Percentiles rank a stretch among this genome's conserved stretches.
phyloP scores from a whole-genome alignment of 2,329 filamentous ascomycete genomes.

The Podosphaera leucotricha region DNA sequence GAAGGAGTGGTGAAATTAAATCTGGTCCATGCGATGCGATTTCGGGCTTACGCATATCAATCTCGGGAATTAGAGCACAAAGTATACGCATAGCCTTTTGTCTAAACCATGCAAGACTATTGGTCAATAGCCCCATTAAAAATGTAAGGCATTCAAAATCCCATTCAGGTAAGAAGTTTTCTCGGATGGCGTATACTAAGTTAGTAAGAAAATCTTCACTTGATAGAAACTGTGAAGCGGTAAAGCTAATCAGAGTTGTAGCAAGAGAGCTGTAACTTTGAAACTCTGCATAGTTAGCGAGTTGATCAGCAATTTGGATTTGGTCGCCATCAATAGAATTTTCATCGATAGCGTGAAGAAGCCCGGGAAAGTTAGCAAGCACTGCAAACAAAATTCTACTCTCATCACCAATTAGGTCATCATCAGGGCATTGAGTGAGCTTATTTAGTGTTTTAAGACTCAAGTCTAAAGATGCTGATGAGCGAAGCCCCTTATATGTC shows the following conservation, averaged over 20 bases:
- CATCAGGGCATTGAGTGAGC: slow-evolving; percentile 56
- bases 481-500: slow-evolving; percentile 79
- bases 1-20: slow-evolving; percentile 74
- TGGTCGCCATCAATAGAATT: slow-evolving; percentile 29
- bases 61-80: slow-evolving; percentile 60
- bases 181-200: slow-evolving; percentile 48
- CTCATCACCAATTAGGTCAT: slow-evolving; percentile 59
- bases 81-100: slow-evolving; percentile 81
- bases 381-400: slow-evolving; percentile 63
- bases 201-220: slow-evolving; percentile 56
- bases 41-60: slow-evolving; percentile 81
- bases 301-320: slow-evolving; percentile 38
- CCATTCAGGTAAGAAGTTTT: slow-evolving; percentile 56
- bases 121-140: slow-evolving; percentile 75
- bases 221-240: slow-evolving; percentile 38
- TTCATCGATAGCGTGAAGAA: slow-evolving; percentile 57
- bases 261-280: slow-evolving; percentile 47
- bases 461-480: slow-evolving; percentile 55
- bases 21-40: slow-evolving; percentile 83
- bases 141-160: slow-evolving; percentile 77
- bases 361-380: slow-evolving; percentile 78
- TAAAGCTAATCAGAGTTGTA: slow-evolving; percentile 44
- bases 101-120: slow-evolving; percentile 73
- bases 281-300: slow-evolving; percentile 48
- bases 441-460: slow-evolving; percentile 58